Evolutionary conservation across 2,329 filamentous ascomycete species (phyloP).

Genomic region (Penicillium sp.): DNA sequence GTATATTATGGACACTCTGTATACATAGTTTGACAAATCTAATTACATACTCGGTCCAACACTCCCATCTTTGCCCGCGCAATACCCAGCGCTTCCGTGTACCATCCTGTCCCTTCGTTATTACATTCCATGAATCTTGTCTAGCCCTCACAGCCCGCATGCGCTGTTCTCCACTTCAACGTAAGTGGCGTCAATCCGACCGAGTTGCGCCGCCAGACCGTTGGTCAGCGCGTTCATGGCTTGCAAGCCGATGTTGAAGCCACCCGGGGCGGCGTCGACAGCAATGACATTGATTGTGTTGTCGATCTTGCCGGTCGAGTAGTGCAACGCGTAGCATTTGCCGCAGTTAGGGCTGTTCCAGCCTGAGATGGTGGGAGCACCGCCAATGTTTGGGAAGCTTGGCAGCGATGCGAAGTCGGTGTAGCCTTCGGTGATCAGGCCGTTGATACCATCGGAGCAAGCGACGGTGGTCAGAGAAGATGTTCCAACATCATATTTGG

Average conservation of each 20-base stretch:
- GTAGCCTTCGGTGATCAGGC: slow-evolving; percentile 34
- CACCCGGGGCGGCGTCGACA: slow-evolving; percentile 46
- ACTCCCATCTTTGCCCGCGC: not conserved
- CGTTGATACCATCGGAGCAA: slow-evolving; percentile 40
- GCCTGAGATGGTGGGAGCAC: slow-evolving; percentile 46
- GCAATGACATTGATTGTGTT: slow-evolving; percentile 50
- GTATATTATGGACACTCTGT: slow-evolving; percentile 9
- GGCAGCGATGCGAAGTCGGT: slow-evolving; percentile 46
- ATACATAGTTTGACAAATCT: not conserved
- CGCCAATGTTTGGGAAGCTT: slow-evolving; percentile 51
- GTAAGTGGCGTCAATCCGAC: slow-evolving; percentile 40
- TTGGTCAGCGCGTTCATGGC: slow-evolving; percentile 53
- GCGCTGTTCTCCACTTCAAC: slow-evolving; percentile 18
- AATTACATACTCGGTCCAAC: not conserved
- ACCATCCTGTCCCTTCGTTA: not conserved
- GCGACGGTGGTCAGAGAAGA: slow-evolving; percentile 56
- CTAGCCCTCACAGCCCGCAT: slow-evolving; percentile 12
- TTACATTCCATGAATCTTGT: not conserved
- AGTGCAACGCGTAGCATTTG: slow-evolving; percentile 53
- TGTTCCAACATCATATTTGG: slow-evolving; percentile 62
- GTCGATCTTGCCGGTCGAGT: slow-evolving; percentile 37
- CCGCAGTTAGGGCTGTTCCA: slow-evolving; percentile 52
- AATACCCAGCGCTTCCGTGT: not conserved
- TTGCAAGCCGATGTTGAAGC: slow-evolving; percentile 50
- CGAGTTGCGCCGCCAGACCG: slow-evolving; percentile 43